phyloP scores from a whole-genome alignment of 116 monocot species.

The Papilionanthe hybrid region DNA sequence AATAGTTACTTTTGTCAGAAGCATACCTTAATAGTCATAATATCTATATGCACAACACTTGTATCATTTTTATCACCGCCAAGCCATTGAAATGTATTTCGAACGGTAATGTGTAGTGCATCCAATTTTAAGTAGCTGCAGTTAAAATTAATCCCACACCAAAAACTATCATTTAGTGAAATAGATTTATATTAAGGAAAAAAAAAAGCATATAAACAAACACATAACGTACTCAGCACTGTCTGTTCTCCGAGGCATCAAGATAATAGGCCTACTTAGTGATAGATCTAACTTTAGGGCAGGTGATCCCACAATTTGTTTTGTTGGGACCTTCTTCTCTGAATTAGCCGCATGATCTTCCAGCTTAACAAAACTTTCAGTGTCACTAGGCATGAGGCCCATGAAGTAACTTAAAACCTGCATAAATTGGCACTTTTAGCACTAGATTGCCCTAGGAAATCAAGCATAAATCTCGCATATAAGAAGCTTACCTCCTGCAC shows the following conservation, averaged over 20 bases:
- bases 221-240: constrained; percentile 63
- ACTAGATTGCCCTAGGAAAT: not conserved
- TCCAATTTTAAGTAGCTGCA: constrained; percentile 88
- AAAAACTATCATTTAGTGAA: not conserved
- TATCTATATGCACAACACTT: constrained; percentile 72
- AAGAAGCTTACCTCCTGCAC: constrained; percentile 71
- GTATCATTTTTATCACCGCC: constrained; percentile 65
- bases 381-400: constrained; percentile 72
- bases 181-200: not conserved
- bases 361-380: constrained; percentile 62
- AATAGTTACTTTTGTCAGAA: not conserved
- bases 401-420: constrained; percentile 86
- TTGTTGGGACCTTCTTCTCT: constrained; percentile 76
- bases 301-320: constrained; percentile 89
- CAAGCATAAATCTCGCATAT: not conserved
- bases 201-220: not conserved
- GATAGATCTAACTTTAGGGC: constrained; percentile 91
- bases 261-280: constrained; percentile 77
- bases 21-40: constrained; percentile 69
- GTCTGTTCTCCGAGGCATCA: constrained; percentile 80
- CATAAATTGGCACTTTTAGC: constrained; percentile 5
- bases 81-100: constrained; percentile 84
- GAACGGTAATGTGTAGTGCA: constrained; percentile 73
- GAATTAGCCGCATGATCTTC: constrained; percentile 78
- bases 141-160: constrained; percentile 1